These are phyloP conservation scores for Penicillium desertorum DNA, from an alignment of 495 filamentous ascomycete genomes.

Conservation along the genomic window DNA sequence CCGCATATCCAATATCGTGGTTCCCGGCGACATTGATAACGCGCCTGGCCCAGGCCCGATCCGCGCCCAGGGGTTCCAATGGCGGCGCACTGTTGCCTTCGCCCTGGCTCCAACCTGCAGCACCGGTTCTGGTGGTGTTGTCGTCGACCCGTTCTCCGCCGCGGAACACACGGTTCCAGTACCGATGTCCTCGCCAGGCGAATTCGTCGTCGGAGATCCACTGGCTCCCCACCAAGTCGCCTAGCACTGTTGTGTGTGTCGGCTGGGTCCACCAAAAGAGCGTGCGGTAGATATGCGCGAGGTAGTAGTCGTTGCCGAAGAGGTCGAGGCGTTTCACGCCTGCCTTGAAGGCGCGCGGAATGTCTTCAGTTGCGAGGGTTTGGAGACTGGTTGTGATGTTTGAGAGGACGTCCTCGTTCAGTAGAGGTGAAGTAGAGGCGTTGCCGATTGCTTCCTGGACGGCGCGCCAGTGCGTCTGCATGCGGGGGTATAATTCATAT, in stretches of 20 bases:
- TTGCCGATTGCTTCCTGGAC: slow-evolving; percentile 27
- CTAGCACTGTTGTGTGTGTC: slow-evolving; percentile 85
- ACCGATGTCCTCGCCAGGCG: slow-evolving; percentile 63
- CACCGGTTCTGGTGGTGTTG: slow-evolving; percentile 45
- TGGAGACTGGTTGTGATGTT: slow-evolving; percentile 48
- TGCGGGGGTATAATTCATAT: slow-evolving; percentile 59
- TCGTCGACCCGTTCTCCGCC: slow-evolving; percentile 67
- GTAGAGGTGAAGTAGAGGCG: slow-evolving; percentile 17
- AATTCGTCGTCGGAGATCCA: slow-evolving; percentile 92
- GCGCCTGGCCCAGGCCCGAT: slow-evolving; percentile 64
- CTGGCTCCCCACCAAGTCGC: slow-evolving; percentile 92
- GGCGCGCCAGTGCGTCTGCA: slow-evolving; percentile 50
- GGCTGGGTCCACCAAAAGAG: slow-evolving; percentile 76
- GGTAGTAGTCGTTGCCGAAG: slow-evolving; percentile 90
- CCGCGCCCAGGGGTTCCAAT: slow-evolving; percentile 49
- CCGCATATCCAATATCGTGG: slow-evolving; percentile 94
- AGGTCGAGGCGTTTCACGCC: slow-evolving; percentile 80
- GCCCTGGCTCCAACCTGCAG: slow-evolving; percentile 12
- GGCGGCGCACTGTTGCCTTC: slow-evolving; percentile 40
- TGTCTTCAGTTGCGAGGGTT: slow-evolving; percentile 59
- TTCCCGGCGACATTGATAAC: slow-evolving; percentile 91
- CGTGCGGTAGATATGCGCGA: slow-evolving; percentile 89
- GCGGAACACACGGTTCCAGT: slow-evolving; percentile 78
- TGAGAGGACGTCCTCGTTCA: slow-evolving; percentile 31
- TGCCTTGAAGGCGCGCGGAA: slow-evolving; percentile 59